These are phyloP conservation scores for Salix exigua DNA, from an alignment of 345 rosid genomes.

Conservation along the genomic window DNA sequence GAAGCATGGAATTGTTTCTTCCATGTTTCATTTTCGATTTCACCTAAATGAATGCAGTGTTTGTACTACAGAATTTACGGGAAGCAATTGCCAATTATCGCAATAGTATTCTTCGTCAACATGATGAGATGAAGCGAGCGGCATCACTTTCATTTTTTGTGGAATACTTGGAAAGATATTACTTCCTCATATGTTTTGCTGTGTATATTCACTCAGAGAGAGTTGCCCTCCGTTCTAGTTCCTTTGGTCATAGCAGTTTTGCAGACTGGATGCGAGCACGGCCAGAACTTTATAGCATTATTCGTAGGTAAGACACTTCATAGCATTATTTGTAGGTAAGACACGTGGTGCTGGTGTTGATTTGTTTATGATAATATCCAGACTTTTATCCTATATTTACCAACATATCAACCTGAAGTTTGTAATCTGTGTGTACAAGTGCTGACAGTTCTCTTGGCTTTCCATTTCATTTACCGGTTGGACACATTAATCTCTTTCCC, in stretches of 20 bases:
- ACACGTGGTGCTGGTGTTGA: not conserved
- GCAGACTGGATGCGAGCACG: conserved; percentile 99
- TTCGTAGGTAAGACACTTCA: conserved; percentile 76
- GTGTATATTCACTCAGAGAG: conserved; percentile 95
- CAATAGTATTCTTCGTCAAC: conserved; percentile 81
- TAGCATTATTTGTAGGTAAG: conserved; percentile 89
- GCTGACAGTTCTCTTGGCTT: not conserved
- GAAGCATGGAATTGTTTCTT: conserved; percentile 8
- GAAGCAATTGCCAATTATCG: conserved; percentile 94
- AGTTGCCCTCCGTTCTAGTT: conserved; percentile 70
- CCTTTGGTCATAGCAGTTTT: conserved; percentile 69
- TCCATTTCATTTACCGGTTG: not conserved
- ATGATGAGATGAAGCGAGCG: conserved; percentile 98
- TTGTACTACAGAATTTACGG: conserved; percentile 73
- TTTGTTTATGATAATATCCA: not conserved
- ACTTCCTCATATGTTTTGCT: conserved; percentile 95
- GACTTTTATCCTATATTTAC: not conserved
- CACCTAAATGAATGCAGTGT: conserved; percentile 1
- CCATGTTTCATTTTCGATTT: conserved; percentile 6
- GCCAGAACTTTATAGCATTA: conserved; percentile 92
- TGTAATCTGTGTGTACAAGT: not conserved
- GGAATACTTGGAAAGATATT: conserved; percentile 97
- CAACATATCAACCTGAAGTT: not conserved
- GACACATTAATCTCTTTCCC: not conserved
- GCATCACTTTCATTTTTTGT: conserved; percentile 88